A percentile compares a stretch with the other conserved stretches of the same genome.
phyloP scores from a whole-genome alignment of 345 rosid species.

The Ailanthus altissimus region DNA sequence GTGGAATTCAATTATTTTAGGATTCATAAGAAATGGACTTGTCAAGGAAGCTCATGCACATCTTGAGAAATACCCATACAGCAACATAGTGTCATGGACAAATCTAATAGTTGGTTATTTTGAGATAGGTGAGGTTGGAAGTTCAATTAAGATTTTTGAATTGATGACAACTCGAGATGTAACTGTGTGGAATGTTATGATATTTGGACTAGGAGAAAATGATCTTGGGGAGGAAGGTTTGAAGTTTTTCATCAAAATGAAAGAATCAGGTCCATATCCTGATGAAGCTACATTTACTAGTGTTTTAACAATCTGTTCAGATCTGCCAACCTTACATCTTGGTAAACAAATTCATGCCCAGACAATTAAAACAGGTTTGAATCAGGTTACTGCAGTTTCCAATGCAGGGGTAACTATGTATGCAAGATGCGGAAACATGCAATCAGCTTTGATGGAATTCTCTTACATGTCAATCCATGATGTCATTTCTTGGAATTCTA shows the following conservation, averaged over 20 bases:
- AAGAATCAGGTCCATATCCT: conserved; percentile 28
- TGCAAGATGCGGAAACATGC: conserved; percentile 44
- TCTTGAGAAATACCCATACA: conserved; percentile 36
- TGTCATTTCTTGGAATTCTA: conserved; percentile 49
- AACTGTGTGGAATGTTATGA: conserved; percentile 43
- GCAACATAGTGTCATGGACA: conserved; percentile 37
- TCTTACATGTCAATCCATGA: conserved; percentile 36
- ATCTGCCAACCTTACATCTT: conserved; percentile 31
- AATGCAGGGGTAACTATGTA: conserved; percentile 50
- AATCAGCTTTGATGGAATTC: conserved; percentile 37
- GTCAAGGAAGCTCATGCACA: conserved; percentile 38
- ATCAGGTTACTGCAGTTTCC: conserved; percentile 32
- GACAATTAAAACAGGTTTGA: conserved; percentile 31
- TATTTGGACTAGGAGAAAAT: conserved; percentile 45
- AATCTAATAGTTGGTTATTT: conserved; percentile 44
- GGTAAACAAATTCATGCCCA: conserved; percentile 42
- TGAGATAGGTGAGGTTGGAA: conserved; percentile 30
- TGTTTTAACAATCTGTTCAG: conserved; percentile 44
- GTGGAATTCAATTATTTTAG: conserved; percentile 35
- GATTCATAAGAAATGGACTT: conserved; percentile 35
- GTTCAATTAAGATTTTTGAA: conserved; percentile 35
- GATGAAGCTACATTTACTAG: conserved; percentile 48
- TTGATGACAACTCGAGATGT: conserved; percentile 29
- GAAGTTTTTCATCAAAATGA: conserved; percentile 37
- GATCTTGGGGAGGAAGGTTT: conserved; percentile 43